Percentiles rank a stretch among this genome's conserved stretches.
Evolutionary conservation across 305 asterid species (phyloP).

Genomic region (Coffea humblotiana): DNA sequence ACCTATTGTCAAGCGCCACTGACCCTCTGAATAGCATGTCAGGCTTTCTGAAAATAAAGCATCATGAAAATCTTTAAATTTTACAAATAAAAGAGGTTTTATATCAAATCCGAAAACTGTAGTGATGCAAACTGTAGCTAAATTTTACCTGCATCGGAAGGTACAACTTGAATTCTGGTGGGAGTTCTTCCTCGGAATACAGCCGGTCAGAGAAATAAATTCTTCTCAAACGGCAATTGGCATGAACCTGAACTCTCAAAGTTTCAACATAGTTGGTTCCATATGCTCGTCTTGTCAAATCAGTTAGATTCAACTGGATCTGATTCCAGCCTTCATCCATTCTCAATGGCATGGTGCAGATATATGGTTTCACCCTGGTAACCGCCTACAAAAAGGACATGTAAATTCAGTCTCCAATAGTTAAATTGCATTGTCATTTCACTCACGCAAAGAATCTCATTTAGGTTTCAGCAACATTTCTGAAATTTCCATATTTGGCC

Average conservation of each 20-base stretch:
- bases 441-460: neutral
- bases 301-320: conserved; percentile 83
- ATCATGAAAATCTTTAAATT: neutral
- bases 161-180: conserved; percentile 95
- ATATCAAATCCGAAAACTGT: neutral
- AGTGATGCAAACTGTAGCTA: neutral
- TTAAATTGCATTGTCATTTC: no score
- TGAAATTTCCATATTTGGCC: neutral
- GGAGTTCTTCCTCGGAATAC: conserved; percentile 96
- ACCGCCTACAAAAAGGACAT: conserved; percentile 53
- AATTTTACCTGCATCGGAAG: conserved; percentile 84
- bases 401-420: neutral
- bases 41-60: conserved; percentile 15
- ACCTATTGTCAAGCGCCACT: neutral
- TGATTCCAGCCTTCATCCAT: conserved; percentile 98
- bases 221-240: conserved; percentile 89
- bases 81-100: neutral
- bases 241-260: conserved; percentile 90
- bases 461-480: neutral
- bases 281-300: conserved; percentile 86
- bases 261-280: conserved; percentile 97
- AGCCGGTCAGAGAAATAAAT: conserved; percentile 93
- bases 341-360: conserved; percentile 95
- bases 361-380: conserved; percentile 88
- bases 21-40: neutral